Percentiles rank a stretch among this genome's conserved stretches.
phyloP scores from a whole-genome alignment of 768 basidiomycete species.

The Termitomyces sp. region DNA sequence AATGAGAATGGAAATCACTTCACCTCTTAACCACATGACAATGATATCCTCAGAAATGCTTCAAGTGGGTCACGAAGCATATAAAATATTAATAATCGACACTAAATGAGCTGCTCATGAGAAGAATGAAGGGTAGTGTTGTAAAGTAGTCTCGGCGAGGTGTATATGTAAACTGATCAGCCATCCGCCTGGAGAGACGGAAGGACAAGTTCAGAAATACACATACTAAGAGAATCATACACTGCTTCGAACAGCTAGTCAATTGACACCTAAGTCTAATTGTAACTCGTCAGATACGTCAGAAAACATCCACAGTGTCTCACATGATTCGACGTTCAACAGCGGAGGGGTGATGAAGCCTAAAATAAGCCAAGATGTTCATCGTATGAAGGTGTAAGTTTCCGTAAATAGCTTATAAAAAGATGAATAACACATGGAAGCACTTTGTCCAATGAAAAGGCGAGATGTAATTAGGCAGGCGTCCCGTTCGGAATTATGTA shows the following conservation, averaged over 20 bases:
- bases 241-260: background rate
- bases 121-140: background rate
- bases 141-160: background rate
- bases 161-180: background rate
- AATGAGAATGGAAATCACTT: background rate
- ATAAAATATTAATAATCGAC: background rate
- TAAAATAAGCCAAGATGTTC: background rate
- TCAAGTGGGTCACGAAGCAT: constrained; percentile 1
- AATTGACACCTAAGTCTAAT: too few species aligned
- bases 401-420: background rate
- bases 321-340: background rate
- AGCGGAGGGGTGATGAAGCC: background rate
- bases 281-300: background rate
- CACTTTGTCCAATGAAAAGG: background rate
- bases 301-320: background rate
- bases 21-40: background rate
- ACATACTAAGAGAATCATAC: background rate
- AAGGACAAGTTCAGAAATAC: background rate
- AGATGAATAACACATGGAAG: background rate
- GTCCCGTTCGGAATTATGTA: background rate
- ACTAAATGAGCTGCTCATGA: background rate
- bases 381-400: background rate
- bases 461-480: background rate
- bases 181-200: background rate
- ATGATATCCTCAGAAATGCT: background rate